Evolutionary conservation across 805 yeast genomes (phyloP), one percentile per base, ranked within the genome.

Genomic region (Wickerhamiella sergipiensis): DNA sequence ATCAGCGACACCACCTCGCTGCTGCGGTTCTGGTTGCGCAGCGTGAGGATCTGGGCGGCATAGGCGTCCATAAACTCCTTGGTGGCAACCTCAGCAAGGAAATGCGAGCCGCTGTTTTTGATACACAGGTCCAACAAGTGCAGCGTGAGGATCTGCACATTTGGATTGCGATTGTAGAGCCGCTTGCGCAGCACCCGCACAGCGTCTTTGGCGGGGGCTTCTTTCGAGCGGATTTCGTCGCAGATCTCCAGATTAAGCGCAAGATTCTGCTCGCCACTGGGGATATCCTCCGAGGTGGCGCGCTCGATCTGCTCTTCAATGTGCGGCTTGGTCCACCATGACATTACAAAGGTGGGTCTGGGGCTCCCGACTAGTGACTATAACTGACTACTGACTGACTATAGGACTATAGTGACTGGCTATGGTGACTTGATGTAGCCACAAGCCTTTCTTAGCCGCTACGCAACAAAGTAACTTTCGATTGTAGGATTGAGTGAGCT

Each of bases 41-140:
- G 64, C 0, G 74, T 61, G 43, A 69, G 61, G 40, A 81, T 81
- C 56, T 88, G 68, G 29, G 87, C 81, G 26, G 80, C 82, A 55
- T 86, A 68, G 23, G 86, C 80, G 64, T 85, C 95, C 69, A 88
- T 76, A 57, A 90, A 90, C 64, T 90, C 97, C 55, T 87, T 78
- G 9, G 89, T 76, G 33, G 90, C 78, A 29, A 89, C 72, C 60
- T 87, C 96, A 19, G 70, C 72, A 21, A 90, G 71, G 59, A 92
- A 89, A 59, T 86, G 95, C 46, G 73, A 72, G 7, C 98, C 98
- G 46, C 96, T 89, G 64, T 92, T 92, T 67, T 92, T 92, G 50
- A 90, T 82, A 67, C 95, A 85, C 45, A 86, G 75, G 59, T 92
- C 97, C 31, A 83, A 72, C 54, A 92, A 70, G 61, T 83, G 84